phyloP scores from a whole-genome alignment of 2,329 filamentous ascomycete genomes.

The Ophiostoma novo-ulmi region DNA sequence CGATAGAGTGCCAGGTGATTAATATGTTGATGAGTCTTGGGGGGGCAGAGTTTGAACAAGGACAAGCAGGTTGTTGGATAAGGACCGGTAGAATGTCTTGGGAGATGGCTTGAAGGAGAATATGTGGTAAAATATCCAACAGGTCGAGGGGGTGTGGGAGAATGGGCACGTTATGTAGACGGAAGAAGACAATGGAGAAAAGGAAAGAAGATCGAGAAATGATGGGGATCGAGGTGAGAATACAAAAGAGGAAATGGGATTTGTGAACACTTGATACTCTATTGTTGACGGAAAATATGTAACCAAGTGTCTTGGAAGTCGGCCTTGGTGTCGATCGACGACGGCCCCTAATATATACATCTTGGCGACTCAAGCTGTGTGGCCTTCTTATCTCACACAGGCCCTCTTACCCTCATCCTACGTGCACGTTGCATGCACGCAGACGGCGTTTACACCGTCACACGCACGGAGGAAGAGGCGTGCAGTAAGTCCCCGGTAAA shows the following conservation, averaged over 20 bases:
- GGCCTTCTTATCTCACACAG: slow-evolving; percentile 5
- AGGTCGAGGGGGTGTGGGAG: not conserved
- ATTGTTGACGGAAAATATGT: slow-evolving; percentile 6
- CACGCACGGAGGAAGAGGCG: not conserved
- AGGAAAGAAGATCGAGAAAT: slow-evolving; percentile 4
- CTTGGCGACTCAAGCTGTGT: slow-evolving; percentile 12
- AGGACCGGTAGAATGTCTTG: not conserved
- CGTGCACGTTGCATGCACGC: slow-evolving; percentile 9
- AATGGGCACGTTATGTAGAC: not conserved
- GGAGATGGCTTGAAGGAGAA: not conserved
- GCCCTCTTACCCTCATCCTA: not conserved
- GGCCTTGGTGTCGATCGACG: slow-evolving; percentile 16
- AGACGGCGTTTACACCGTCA: not conserved
- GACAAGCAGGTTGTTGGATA: not conserved
- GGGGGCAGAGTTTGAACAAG: not conserved
- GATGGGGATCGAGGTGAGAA: not conserved
- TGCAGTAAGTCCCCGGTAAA: not conserved
- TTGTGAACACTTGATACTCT: not conserved
- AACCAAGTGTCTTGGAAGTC: slow-evolving; percentile 8
- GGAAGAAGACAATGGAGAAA: not conserved
- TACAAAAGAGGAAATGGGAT: slow-evolving; percentile 13
- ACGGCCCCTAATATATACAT: slow-evolving; percentile 9
- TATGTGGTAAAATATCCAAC: not conserved
- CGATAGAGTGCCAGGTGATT: not conserved
- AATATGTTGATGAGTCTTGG: not conserved